Base-by-base conservation (phyloP, 75 land plant genomes). In the Cryptomeria japonica region DNA sequence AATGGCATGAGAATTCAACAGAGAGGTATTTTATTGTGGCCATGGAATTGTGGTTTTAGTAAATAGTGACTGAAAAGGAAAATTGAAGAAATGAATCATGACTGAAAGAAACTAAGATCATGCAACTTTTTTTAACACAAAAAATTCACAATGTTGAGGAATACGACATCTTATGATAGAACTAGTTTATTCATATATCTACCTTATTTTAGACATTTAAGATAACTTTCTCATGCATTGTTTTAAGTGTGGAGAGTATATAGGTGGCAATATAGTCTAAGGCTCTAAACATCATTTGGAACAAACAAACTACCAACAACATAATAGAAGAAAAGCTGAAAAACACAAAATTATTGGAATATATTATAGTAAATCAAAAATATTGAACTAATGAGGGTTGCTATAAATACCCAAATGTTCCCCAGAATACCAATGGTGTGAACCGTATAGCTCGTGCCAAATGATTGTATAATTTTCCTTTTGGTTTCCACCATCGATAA, bases 341-440 rank as follows among this genome's bases (percentile, higher is more conserved):
- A n/a, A 28, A 49, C 37, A 18, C 37, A 77, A 77, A 76, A 31
- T 2, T 5, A 46, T 42, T 6, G 31, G 41, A 76, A 73, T 18
- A 61, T 36, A 90, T 51, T 25, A 46, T 53, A 79, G 49, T 82
- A 46, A 79, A 16, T 11, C n/a, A 53, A 32, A 36, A 53, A 85
- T 19, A 85, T 56, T 56, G 41, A 1, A 56, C 47, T 49, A 84
- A 34, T 16, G 31, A 55, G 41, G 28, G 41, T 53, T 34, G 38
- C 32, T 85, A 34, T 55, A 25, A 51, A 46, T 95, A 98, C 99
- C 99, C 99, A 68, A 90, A 92, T 46, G 91, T 87, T 80, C 99
- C 99, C 97, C 99, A 98, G 88, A 98, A 98, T 80, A 93, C 44
- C 36, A 97, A 88, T 15, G 99, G 99, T 13, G 97, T 92, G 77